A percentile compares a stretch with the other conserved stretches of the same genome.
These are phyloP conservation scores for Solanum virginianum DNA, from an alignment of 257 asterid genomes.

Conservation along the genomic window DNA sequence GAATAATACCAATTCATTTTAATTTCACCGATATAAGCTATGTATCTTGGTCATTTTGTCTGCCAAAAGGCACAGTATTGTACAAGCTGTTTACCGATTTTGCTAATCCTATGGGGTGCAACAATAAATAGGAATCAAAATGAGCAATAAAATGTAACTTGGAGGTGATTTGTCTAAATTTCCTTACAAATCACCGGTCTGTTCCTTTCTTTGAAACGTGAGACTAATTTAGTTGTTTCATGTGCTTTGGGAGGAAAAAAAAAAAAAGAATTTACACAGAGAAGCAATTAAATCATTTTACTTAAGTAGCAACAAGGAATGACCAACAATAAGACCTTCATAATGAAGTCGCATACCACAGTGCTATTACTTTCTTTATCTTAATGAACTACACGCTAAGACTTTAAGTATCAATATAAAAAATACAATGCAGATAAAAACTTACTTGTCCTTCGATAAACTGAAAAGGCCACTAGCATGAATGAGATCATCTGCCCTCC, in stretches of 20 bases:
- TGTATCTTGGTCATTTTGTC: no score
- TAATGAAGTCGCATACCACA: neutral
- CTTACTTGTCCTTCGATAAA: slow-evolving; percentile 83
- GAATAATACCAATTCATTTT: no score
- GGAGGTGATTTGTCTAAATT: neutral
- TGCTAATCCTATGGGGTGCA: no score
- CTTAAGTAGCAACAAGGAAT: neutral
- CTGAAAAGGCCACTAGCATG: slow-evolving; percentile 85
- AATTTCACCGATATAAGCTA: no score
- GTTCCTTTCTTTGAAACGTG: neutral
- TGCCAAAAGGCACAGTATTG: no score
- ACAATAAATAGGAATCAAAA: no score
- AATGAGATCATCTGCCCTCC: slow-evolving; percentile 81
- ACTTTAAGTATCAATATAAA: neutral
- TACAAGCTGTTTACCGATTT: no score
- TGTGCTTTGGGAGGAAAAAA: neutral
- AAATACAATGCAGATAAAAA: neutral
- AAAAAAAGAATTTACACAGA: neutral
- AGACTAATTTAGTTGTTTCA: neutral
- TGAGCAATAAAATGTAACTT: neutral
- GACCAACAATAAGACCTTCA: neutral
- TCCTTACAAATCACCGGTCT: neutral
- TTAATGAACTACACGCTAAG: neutral
- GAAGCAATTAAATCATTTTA: neutral
- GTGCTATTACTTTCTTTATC: neutral